Conservation (phyloP, 2,329 filamentous ascomycete species). For the Monosporascus cannonballus region DNA sequence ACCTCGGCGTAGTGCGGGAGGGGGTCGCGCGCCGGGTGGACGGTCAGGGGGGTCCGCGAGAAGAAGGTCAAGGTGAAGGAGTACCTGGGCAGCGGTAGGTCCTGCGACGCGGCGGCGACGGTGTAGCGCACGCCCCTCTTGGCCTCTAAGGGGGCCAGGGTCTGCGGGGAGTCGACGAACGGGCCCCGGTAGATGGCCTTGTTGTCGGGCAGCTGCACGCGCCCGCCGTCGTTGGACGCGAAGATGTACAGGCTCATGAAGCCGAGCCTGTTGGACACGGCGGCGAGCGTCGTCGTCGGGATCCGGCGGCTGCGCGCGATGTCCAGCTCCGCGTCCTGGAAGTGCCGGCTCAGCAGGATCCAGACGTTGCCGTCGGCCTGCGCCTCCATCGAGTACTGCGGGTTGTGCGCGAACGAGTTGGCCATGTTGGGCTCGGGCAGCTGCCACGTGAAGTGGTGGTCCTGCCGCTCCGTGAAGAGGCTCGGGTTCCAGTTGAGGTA, state of each 20-base stretch:
- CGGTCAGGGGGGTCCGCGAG: slow-evolving; percentile 54
- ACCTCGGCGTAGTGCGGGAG: slow-evolving; percentile 55
- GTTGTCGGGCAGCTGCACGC: slow-evolving; percentile 68
- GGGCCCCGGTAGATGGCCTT: slow-evolving; percentile 63
- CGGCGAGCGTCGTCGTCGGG: slow-evolving; percentile 29
- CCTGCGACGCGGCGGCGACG: slow-evolving; percentile 71
- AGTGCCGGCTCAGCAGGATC: slow-evolving; percentile 83
- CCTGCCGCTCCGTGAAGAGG: slow-evolving; percentile 74
- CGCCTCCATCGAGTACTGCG: slow-evolving; percentile 65
- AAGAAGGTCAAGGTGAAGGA: slow-evolving; percentile 86
- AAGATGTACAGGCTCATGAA: slow-evolving; percentile 88
- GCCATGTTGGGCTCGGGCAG: slow-evolving; percentile 41
- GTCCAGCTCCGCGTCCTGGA: slow-evolving; percentile 60
- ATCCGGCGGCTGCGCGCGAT: slow-evolving; percentile 37
- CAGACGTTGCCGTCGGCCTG: slow-evolving; percentile 60
- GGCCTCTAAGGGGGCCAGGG: slow-evolving; percentile 67
- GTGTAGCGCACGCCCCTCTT: slow-evolving; percentile 38
- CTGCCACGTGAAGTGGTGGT: slow-evolving; percentile 86
- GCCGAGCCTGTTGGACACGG: slow-evolving; percentile 53
- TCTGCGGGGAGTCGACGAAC: slow-evolving; percentile 94
- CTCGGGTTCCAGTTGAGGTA: slow-evolving; percentile 97
- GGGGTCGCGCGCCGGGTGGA: slow-evolving; percentile 55
- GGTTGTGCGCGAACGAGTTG: slow-evolving; percentile 57
- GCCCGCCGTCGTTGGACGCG: slow-evolving; percentile 56
- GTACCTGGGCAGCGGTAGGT: slow-evolving; percentile 65